phyloP scores from a whole-genome alignment of 1,139 yeast genomes.

The Kodamaea plutei region DNA sequence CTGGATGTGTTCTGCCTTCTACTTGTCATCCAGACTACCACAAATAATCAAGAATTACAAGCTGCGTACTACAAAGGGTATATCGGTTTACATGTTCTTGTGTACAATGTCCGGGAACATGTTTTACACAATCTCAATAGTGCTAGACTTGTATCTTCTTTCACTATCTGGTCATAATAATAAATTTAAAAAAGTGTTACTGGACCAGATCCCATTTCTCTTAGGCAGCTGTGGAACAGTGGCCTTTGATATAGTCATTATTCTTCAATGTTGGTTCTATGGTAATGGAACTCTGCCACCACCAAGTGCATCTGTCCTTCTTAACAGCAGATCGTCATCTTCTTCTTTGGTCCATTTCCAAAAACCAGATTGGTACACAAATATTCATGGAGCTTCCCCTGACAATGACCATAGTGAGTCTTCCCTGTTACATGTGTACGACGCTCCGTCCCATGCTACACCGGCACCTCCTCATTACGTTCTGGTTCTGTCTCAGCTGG shows the following conservation, averaged over 20 bases:
- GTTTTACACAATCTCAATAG: constrained; percentile 33
- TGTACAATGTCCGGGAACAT: constrained; percentile 37
- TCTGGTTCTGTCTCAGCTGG: too few species aligned
- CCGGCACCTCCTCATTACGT: constrained; percentile 31
- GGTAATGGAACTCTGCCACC: too few species aligned
- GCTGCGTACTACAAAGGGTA: constrained; percentile 32
- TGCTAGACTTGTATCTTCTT: constrained; percentile 24
- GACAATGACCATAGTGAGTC: constrained; percentile 12
- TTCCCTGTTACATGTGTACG: constrained; percentile 1
- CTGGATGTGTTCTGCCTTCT: constrained; percentile 81
- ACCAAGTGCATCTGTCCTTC: too few species aligned
- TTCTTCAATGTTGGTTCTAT: constrained; percentile 33
- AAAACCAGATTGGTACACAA: constrained; percentile 42
- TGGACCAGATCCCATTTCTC: constrained; percentile 33
- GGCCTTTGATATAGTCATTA: constrained; percentile 29
- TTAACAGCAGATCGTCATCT: neutral
- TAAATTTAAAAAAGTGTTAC: constrained; percentile 13
- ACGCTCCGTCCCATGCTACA: constrained; percentile 11
- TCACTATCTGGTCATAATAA: constrained; percentile 3
- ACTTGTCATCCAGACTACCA: constrained; percentile 84
- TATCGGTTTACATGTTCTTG: constrained; percentile 32
- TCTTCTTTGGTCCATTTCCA: constrained; percentile 19
- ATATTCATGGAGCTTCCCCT: too few species aligned
- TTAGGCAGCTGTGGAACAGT: constrained; percentile 38
- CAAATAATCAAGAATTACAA: constrained; percentile 52